These are phyloP conservation scores for Saprolegnia parasitica DNA, from an alignment of 352 stramenopile species.

Conservation along the genomic window DNA sequence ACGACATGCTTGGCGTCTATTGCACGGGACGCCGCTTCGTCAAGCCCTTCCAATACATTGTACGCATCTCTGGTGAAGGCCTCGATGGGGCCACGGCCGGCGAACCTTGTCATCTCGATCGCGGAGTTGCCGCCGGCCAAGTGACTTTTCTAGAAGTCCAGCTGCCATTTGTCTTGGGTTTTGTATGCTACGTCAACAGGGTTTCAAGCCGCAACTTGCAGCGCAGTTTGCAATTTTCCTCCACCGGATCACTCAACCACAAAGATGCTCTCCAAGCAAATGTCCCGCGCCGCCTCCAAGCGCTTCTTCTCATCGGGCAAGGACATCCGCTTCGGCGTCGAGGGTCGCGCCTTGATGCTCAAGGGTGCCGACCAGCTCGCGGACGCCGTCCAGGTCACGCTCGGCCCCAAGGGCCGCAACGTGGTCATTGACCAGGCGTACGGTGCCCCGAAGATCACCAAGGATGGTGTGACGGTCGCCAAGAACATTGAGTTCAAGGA, in stretches of 20 bases:
- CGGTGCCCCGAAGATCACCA: conserved; percentile 96
- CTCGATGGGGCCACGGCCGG: no score
- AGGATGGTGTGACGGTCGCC: conserved; percentile 97
- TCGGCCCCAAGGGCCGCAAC: conserved; percentile 99
- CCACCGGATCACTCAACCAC: conserved; percentile 15
- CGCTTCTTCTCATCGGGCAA: conserved; percentile 90
- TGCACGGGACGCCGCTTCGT: neutral
- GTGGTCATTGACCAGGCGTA: conserved; percentile 99
- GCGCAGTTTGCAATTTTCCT: conserved; percentile 30
- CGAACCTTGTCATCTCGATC: no score
- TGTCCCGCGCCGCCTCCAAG: conserved; percentile 39
- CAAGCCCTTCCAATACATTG: neutral
- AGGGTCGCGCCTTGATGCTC: conserved; percentile 97
- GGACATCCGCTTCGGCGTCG: conserved; percentile 99
- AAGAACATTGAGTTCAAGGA: conserved; percentile 98
- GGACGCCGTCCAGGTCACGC: conserved; percentile 98
- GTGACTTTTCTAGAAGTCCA: conserved; percentile 29
- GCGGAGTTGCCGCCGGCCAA: neutral
- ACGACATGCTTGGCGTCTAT: neutral
- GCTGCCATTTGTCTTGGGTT: conserved; percentile 16
- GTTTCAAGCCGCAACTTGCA: conserved; percentile 3
- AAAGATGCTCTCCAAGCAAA: conserved; percentile 30
- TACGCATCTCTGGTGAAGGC: no score
- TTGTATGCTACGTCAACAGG: conserved; percentile 23
- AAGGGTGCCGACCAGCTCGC: conserved; percentile 97